Evolutionary conservation across 495 filamentous ascomycete genomes (phyloP).

Genomic region (Jackrogersella minutella): DNA sequence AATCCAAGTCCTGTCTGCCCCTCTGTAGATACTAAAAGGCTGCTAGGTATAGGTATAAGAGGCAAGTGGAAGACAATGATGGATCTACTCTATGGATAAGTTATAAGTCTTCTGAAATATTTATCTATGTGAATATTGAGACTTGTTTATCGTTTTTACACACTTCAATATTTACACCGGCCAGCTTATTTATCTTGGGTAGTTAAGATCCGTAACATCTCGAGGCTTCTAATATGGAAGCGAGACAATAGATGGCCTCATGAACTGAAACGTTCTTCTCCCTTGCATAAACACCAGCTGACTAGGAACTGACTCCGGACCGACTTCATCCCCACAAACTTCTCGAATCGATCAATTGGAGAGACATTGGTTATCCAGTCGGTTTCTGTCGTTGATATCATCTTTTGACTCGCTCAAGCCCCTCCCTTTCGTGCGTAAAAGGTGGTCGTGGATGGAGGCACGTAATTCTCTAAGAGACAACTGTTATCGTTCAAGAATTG

Average conservation of each 20-base stretch:
- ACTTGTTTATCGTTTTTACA: background rate
- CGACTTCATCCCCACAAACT: background rate
- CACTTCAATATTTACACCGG: background rate
- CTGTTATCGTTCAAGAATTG: slow-evolving; percentile 71
- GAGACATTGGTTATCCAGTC: background rate
- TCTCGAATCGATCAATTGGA: background rate
- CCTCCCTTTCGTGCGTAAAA: background rate
- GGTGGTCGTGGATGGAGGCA: background rate
- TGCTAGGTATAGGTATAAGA: no score
- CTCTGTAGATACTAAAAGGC: no score
- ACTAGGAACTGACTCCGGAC: background rate
- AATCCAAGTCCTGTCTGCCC: background rate
- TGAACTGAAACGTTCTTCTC: background rate
- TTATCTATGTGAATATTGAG: background rate
- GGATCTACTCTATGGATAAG: no score
- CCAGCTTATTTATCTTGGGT: background rate
- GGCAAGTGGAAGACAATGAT: background rate
- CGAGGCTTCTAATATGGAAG: background rate
- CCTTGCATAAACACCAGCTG: slow-evolving; percentile 3
- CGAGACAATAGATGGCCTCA: background rate
- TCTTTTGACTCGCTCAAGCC: background rate
- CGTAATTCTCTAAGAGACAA: slow-evolving; percentile 2
- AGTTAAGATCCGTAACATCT: background rate
- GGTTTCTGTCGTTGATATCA: background rate
- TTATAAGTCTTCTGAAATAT: no score